Base-by-base conservation (phyloP, 176 grass and related monocot genomes). In the Pontederia crassipes region DNA sequence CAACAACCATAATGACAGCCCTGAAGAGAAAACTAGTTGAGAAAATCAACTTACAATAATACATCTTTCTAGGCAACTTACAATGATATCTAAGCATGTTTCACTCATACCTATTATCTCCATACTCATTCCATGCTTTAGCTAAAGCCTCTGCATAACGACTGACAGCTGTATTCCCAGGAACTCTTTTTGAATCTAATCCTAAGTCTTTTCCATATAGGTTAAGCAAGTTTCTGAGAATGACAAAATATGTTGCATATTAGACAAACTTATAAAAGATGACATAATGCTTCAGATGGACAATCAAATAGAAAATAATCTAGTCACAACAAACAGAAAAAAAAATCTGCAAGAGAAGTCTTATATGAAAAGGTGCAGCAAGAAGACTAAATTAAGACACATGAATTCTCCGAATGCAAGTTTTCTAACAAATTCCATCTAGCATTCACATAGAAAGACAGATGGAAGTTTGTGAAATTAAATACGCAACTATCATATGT, bases 1-100 rank as follows among this genome's bases (percentile, higher is more conserved):
- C 82, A 52, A 95, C 64, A 61, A 95, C 78, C 82, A 89, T 81
- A 67, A 95, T 64, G 59, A 86, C 77, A 81, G 85, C 79, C 81
- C 90, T 95, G 70, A 62, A 68, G 50, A 56, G 2, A 10, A 50
- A 50, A 55, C 57, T 77, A 68, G 77, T 57, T 28, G n/a, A 55
- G 52, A 27, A 20, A 35, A n/a, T n/a, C n/a, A n/a, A n/a, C n/a
- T n/a, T n/a, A n/a, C n/a, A n/a, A n/a, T n/a, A n/a, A n/a, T n/a
- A n/a, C n/a, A n/a, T n/a, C n/a, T n/a, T n/a, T n/a, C n/a, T n/a
- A 51, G 65, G 65, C 45, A 53, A 4, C 29, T 28, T 57, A 49
- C 24, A 74, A 7, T 61, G 54, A 28, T 10, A 47, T 17, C 58
- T 72, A 62, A 66, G 8, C 65, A 17, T 5, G 62, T 46, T 56